Evolutionary conservation across 495 filamentous ascomycete species (phyloP), one percentile per base, ranked within the genome.

Genomic region (Penicillium paradoxum): DNA sequence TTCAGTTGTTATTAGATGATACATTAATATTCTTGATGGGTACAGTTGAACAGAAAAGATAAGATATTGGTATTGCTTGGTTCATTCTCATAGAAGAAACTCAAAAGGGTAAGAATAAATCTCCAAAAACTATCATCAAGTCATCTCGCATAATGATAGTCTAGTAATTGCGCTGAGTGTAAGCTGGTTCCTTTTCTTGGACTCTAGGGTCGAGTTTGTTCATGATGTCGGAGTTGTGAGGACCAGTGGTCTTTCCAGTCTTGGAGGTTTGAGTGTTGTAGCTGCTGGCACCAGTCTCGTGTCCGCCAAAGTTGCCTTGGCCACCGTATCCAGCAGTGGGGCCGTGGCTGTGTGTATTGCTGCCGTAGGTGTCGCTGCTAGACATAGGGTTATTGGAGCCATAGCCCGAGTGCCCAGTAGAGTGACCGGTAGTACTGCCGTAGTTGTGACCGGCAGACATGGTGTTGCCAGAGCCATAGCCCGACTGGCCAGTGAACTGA

Each of bases 141-240:
- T n/a, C n/a, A n/a, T n/a, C n/a, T n/a, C n/a, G n/a, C n/a, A n/a
- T n/a, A n/a, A n/a, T n/a, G n/a, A 42, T 43, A 5, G 29, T 21
- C 19, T 51, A 51, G 29, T 43, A 51, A 4, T 40, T 25, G 49
- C 49, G 49, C 49, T 51, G 39, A 19, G 22, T 34, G 29, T 8
- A 7, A n/a, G 27, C 2, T 0, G 49, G 2, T 3, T 42, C 19
- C 7, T 51, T 18, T 3, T 34, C 29, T 24, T 72, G 78, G 21
- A 82, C 72, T 24, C 70, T 68, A 30, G 82, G 82, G 56, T 83
- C 79, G 9, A 66, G 53, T 59, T 77, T 77, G 58, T 80, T 80
- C 43, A 63, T 62, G 1, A 71, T 6, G 15, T 70, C 69, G 14
- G 65, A 67, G 9, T 58, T 45, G 40, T 77, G 71, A 2, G 73